Evolutionary conservation across 768 basidiomycete species (phyloP).

Genomic region (Myochromella boudieri): DNA sequence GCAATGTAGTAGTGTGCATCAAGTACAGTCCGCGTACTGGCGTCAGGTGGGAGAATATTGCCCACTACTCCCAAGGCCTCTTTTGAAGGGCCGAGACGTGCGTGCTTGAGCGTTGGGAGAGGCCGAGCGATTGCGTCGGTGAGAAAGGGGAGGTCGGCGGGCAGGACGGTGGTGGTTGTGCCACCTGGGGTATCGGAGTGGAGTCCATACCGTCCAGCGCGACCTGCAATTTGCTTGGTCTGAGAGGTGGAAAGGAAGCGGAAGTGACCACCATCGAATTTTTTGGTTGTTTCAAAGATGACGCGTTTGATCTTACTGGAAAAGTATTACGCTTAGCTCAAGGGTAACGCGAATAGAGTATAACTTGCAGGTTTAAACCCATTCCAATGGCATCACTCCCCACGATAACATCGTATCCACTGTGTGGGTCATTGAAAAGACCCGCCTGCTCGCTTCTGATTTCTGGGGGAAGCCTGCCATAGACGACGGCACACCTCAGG

Average conservation of each 20-base stretch:
- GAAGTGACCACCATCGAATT: constrained; percentile 54
- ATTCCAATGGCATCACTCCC: constrained; percentile 96
- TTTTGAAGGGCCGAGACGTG: constrained; percentile 37
- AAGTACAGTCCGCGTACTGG: constrained; percentile 41
- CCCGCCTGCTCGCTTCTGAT: constrained; percentile 89
- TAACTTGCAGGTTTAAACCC: constrained; percentile 90
- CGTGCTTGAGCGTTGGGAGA: constrained; percentile 49
- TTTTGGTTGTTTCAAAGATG: constrained; percentile 45
- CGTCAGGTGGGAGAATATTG: constrained; percentile 40
- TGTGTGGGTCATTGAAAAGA: constrained; percentile 83
- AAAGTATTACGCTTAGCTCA: neutral
- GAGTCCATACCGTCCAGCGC: constrained; percentile 87
- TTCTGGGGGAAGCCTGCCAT: constrained; percentile 91
- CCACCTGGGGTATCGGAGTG: constrained; percentile 44
- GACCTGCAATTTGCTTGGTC: constrained; percentile 92
- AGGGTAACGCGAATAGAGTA: neutral
- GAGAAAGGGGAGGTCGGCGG: constrained; percentile 63
- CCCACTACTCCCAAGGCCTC: constrained; percentile 19
- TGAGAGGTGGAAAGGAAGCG: constrained; percentile 64
- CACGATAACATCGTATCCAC: constrained; percentile 86
- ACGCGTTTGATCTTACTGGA: constrained; percentile 78
- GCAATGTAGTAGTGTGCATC: constrained; percentile 52
- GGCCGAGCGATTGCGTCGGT: constrained; percentile 51
- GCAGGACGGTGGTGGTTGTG: constrained; percentile 77
- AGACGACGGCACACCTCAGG: constrained; percentile 86